Evolutionary conservation across 805 yeast species (phyloP), one percentile per base, ranked within the genome.

Genomic region (Candida tibetensis): DNA sequence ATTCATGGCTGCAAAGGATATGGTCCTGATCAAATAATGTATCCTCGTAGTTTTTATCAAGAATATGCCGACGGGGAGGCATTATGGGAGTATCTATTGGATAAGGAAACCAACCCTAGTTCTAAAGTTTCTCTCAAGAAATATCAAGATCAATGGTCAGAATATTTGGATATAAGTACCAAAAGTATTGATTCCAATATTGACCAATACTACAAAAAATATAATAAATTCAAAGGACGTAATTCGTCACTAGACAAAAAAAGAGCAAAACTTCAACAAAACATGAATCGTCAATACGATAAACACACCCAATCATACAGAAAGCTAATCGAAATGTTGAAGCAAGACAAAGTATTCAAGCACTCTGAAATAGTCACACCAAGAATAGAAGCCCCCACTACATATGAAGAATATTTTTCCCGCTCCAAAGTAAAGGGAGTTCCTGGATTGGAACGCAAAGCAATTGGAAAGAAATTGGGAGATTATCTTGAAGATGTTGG

Each of bases 311-410:
- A 25, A 3, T 42, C 31, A 16, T 51, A 49, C 32, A 36, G 42
- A 6, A 16, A 30, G 9, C 35, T 60, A 6, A 32, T 53, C 10
- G 32, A 37, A 6, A 21, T 14, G 4, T 38, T 64, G 31, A 37
- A 47, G 9, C 28, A 40, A 6, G 51, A 58, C 9, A 29, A 47
- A 4, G 58, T 66, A 3, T 51, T 54, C 37, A 53, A 58, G 42
- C 74, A 68, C 44, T 57, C 66, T 3, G 69, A 66, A 33, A 38
- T 69, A 3, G 58, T 60, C 30, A 50, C 25, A 7, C 25, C 25
- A 10, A 7, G 25, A 7, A 10, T 21, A 7, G 10, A 7, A 10
- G 9, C 10, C 10, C 25, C 25, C 9, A 10, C 25, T 10, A 21
- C 25, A 7, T 21, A 21, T 10, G 25, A 21, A 10, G 25, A 21